Percentiles rank a stretch among this genome's conserved stretches.
Evolutionary conservation across 140 eudicot species (phyloP).

Genomic region (Senecio squalidus): DNA sequence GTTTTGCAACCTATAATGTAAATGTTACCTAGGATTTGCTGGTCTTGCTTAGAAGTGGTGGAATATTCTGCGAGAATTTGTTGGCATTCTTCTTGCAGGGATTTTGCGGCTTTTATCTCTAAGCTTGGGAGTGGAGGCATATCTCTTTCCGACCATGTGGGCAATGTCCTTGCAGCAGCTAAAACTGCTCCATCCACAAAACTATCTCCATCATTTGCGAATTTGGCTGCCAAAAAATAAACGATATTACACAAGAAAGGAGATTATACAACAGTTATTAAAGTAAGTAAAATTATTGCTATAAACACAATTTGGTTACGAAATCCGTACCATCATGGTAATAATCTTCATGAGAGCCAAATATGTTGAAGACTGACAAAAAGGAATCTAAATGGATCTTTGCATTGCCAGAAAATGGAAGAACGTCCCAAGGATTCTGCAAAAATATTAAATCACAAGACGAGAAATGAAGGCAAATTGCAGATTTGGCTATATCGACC

Average conservation of each 20-base stretch:
- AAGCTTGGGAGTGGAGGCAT: slow-evolving; percentile 73
- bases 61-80: slow-evolving; percentile 55
- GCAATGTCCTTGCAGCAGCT: slow-evolving; percentile 95
- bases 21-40: slow-evolving; percentile 68
- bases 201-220: slow-evolving; percentile 46
- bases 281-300: background rate
- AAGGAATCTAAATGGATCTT: slow-evolving; percentile 85
- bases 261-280: background rate
- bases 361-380: slow-evolving; percentile 90
- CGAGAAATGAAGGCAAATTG: background rate
- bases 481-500: background rate
- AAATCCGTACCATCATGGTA: slow-evolving; percentile 65
- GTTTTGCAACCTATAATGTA: background rate
- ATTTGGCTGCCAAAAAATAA: slow-evolving; percentile 37
- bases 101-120: slow-evolving; percentile 79
- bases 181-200: slow-evolving; percentile 94
- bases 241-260: background rate
- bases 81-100: slow-evolving; percentile 82
- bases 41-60: slow-evolving; percentile 78
- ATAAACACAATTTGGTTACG: background rate
- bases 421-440: slow-evolving; percentile 99
- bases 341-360: slow-evolving; percentile 78
- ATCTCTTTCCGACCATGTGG: slow-evolving; percentile 91
- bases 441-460: slow-evolving; percentile 2
- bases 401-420: slow-evolving; percentile 78